Base-by-base conservation (phyloP, 495 filamentous ascomycete genomes). In the Venustampulla echinocandica region DNA sequence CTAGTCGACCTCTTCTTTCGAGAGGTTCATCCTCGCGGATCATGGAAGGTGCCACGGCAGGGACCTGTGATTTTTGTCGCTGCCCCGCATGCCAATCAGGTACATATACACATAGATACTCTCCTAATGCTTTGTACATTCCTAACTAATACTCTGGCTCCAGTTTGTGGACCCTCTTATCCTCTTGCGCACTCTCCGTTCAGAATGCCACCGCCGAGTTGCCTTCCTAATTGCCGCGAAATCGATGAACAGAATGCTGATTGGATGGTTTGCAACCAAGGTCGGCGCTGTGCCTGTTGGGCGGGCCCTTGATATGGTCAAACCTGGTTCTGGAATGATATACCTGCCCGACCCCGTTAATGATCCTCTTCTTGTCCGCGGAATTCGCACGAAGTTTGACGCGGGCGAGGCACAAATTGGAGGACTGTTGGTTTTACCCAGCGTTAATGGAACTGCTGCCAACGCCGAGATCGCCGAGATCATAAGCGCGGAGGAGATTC, bases 11-110 rank as follows among this genome's bases (percentile, higher is more conserved):
- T 95, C 44, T 98, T 98, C 77, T 98, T 98, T 72, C 80, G 92
- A 55, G 92, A 98, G 67, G 85, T 98, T 2, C 90, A 97, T 60
- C 90, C 92, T 6, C 83, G 92, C 36, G 86, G 88, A 46, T 81
- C 87, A 38, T 98, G 92, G 87, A 87, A 86, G 63, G 83, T 98
- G 18, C 92, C 92, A 27, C 75, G 81, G 49, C 74, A 76, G 52
- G 92, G 87, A 1, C 90, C 92, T 0, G 76, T 98, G 44, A 87
- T 98, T 32, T 90, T 98, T 59, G 92, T 98, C 50, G 90, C 89
- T n/a, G 92, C 93, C 15, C 92, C 92, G 50, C 92, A 98, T 74
- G 93, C 92, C 37, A 98, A 98, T 62, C 92, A 98, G 79, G 87
- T 89, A 71, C 20, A 66, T 59, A 44, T 42, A 34, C 15, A 13